phyloP scores from a whole-genome alignment of 768 basidiomycete genomes.

The Pluteus cervinus region DNA sequence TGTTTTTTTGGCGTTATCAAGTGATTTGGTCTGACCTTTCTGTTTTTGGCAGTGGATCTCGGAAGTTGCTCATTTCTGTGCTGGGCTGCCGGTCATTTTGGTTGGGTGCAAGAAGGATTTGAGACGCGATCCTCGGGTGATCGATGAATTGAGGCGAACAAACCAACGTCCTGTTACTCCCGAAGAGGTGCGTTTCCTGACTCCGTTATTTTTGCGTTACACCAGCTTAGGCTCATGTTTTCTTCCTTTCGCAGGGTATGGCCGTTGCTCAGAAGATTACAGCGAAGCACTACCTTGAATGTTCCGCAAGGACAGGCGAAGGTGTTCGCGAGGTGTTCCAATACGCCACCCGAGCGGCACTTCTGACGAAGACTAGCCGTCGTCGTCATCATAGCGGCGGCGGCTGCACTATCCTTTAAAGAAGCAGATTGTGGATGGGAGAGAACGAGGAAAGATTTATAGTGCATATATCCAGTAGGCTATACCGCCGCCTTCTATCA shows the following conservation, averaged over 20 bases:
- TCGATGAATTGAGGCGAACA: slow-evolving; percentile 92
- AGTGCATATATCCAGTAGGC: too few relatives aligned
- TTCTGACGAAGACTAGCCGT: too few relatives aligned
- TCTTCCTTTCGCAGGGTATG: slow-evolving; percentile 87
- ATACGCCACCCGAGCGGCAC: slow-evolving; percentile 89
- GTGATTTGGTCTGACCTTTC: slow-evolving; percentile 4
- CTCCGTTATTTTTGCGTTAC: too few relatives aligned
- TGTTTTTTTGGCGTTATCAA: too few relatives aligned
- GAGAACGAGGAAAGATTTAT: too few relatives aligned
- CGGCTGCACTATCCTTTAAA: slow-evolving; percentile 27
- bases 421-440: too few relatives aligned
- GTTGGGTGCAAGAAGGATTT: slow-evolving; percentile 99
- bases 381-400: slow-evolving; percentile 41
- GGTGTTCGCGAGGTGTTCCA: slow-evolving; percentile 99
- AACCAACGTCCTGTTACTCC: slow-evolving; percentile 92
- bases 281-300: slow-evolving; percentile 95
- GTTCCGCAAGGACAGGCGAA: slow-evolving; percentile 93
- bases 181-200: slow-evolving; percentile 64
- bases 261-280: slow-evolving; percentile 95
- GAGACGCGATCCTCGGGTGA: slow-evolving; percentile 85
- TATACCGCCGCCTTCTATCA: too few relatives aligned
- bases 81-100: slow-evolving; percentile 90
- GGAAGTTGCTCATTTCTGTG: slow-evolving; percentile 97
- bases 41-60: slow-evolving; percentile 95
- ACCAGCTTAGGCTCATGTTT: too few relatives aligned